Evolutionary conservation across 768 basidiomycete species (phyloP).

Genomic region (Terana coerulea): DNA sequence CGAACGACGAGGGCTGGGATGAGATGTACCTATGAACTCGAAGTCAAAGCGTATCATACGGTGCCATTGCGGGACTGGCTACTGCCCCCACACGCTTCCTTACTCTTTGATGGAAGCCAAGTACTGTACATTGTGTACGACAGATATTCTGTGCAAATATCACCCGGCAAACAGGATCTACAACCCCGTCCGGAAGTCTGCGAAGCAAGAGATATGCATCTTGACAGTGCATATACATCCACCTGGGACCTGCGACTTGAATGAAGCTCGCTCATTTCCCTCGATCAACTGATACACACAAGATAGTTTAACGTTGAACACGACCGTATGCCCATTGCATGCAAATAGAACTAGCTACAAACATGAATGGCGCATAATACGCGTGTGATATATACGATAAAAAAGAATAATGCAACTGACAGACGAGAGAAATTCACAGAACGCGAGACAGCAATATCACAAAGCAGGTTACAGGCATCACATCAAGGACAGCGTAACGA

Average conservation of each 20-base stretch:
- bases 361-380: conserved; percentile 7
- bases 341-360: conserved; percentile 5
- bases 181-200: no score
- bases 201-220: no score
- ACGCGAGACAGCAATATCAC: conserved; percentile 4
- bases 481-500: conserved; percentile 20
- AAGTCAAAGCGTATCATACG: no score
- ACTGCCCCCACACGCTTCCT: no score
- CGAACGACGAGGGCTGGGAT: conserved; percentile 54
- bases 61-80: no score
- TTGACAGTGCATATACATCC: no score
- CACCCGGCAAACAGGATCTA: no score
- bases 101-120: no score
- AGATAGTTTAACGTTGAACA: not conserved
- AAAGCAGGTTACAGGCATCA: conserved; percentile 11
- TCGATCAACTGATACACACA: not conserved
- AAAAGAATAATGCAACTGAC: conserved; percentile 2
- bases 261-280: no score
- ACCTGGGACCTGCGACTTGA: no score
- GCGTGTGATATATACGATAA: not conserved
- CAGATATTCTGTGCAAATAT: no score
- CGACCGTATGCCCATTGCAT: conserved; percentile 9
- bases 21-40: conserved; percentile 58
- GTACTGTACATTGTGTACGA: no score
- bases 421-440: not conserved